Percentiles rank a stretch among this genome's conserved stretches.
Conservation (phyloP, 2,329 filamentous ascomycete genomes). For the Colletotrichum sp. region DNA sequence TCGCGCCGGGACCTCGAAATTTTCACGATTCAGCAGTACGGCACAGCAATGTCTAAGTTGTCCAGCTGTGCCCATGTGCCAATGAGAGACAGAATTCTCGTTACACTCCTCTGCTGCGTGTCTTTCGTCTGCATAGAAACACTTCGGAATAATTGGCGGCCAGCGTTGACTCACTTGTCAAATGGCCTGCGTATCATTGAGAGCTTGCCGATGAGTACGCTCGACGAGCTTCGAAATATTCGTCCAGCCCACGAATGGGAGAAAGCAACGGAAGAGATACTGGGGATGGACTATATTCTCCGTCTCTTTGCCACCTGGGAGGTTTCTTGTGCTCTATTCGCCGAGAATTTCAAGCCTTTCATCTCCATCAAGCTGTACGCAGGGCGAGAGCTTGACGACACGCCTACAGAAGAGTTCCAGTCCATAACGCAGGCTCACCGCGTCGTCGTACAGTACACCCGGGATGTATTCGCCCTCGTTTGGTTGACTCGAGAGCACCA, state of each 20-base stretch:
- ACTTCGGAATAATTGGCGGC: slow-evolving; percentile 28
- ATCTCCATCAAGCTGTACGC: slow-evolving; percentile 23
- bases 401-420: slow-evolving; percentile 7
- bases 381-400: slow-evolving; percentile 18
- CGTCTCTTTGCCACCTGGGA: slow-evolving; percentile 27
- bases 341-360: slow-evolving; percentile 22
- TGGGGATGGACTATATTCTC: slow-evolving; percentile 25
- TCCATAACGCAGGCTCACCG: slow-evolving; percentile 22
- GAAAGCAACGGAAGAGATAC: neutral
- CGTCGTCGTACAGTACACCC: slow-evolving; percentile 25
- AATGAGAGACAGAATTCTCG: slow-evolving; percentile 27
- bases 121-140: slow-evolving; percentile 35
- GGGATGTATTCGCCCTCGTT: slow-evolving; percentile 25
- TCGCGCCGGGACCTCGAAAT: slow-evolving; percentile 33
- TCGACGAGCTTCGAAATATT: neutral
- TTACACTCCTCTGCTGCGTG: slow-evolving; percentile 35
- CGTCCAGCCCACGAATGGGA: neutral
- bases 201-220: slow-evolving; percentile 26
- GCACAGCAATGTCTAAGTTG: slow-evolving; percentile 35
- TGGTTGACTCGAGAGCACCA: slow-evolving; percentile 22
- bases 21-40: slow-evolving; percentile 43
- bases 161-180: slow-evolving; percentile 30
- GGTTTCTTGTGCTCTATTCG: slow-evolving; percentile 23
- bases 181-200: slow-evolving; percentile 35
- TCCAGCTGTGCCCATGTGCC: slow-evolving; percentile 3